Base-by-base conservation (phyloP, 768 basidiomycete species). In the Lactarius quietus region DNA sequence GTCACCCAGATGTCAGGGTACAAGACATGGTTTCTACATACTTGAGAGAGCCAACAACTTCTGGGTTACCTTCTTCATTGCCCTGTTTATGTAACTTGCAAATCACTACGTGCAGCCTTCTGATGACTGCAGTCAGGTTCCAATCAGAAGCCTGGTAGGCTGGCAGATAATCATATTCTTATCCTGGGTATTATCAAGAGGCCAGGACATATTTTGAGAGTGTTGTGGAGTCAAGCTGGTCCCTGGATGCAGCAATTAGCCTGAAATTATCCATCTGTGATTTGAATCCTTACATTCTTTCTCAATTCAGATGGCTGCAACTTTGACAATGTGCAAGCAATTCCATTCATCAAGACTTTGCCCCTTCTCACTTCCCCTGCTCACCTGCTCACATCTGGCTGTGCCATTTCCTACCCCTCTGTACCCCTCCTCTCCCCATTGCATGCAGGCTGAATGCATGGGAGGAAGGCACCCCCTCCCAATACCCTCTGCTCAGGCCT, bases 181-280 rank as follows among this genome's bases (percentile, higher is more conserved):
- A 3, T 62, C 6, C 26, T 66, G 12, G 65, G 62, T 28, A 56
- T 66, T 31, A 62, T 62, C 26, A 39, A 54, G 51, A 62, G 65
- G 26, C 38, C 56, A 10, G 65, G 61, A 18, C 39, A 62, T 18
- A 53, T 66, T 23, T 66, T 66, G 23, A 38, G 61, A 28, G 65
- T 62, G 39, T 66, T 41, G 51, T 51, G n/a, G 41, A 39, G 35
- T 54, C 18, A 26, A 15, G 29, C 31, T 35, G 9, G 57, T 28
- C 39, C 33, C 38, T 15, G 31, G 14, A 23, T 54, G 14, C 38
- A 14, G 65, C 53, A 39, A 62, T n/a, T 53, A 26, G 4, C 3
- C 61, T 48, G 4, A 51, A 12, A 29, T 41, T 28, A 26, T 20
- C 23, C 6, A 17, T 51, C 26, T 28, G 12, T 41, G 28, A 36